Evolutionary conservation across 2,329 filamentous ascomycete species (phyloP).

Genomic region (Talaromyces sp.): DNA sequence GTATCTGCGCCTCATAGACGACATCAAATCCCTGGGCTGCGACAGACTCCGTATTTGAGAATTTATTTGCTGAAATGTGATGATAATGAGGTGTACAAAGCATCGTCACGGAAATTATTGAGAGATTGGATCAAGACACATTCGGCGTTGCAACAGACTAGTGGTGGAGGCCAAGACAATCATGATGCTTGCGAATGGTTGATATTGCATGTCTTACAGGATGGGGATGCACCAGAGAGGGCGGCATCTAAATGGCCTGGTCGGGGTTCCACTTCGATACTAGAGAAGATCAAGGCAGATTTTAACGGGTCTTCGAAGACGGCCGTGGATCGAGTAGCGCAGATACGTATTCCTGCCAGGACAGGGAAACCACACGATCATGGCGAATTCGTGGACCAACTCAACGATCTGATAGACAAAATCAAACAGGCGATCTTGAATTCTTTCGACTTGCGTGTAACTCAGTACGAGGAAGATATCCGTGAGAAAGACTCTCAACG

Average conservation of each 20-base stretch:
- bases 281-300: constrained; percentile 85
- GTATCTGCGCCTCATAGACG: constrained; percentile 51
- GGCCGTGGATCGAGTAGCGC: constrained; percentile 70
- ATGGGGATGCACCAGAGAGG: constrained; percentile 64
- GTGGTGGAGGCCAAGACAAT: constrained; percentile 67
- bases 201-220: constrained; percentile 87
- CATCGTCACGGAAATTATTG: constrained; percentile 67
- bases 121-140: constrained; percentile 87
- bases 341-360: constrained; percentile 62
- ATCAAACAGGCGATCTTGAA: constrained; percentile 80
- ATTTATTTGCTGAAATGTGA: constrained; percentile 85
- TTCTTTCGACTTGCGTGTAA: constrained; percentile 85
- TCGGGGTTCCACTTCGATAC: constrained; percentile 69
- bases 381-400: constrained; percentile 74
- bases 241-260: constrained; percentile 69
- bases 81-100: constrained; percentile 91
- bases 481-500: constrained; percentile 87
- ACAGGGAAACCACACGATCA: constrained; percentile 52
- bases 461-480: constrained; percentile 95
- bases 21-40: constrained; percentile 91
- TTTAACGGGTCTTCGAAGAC: constrained; percentile 77
- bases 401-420: constrained; percentile 77
- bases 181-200: constrained; percentile 97
- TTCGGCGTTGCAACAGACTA: constrained; percentile 52
- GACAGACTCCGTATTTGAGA: constrained; percentile 90